Percentiles rank a stretch among this genome's conserved stretches.
Conservation (phyloP, 148 eudicot species). For the Chenopodium berlandieri region DNA sequence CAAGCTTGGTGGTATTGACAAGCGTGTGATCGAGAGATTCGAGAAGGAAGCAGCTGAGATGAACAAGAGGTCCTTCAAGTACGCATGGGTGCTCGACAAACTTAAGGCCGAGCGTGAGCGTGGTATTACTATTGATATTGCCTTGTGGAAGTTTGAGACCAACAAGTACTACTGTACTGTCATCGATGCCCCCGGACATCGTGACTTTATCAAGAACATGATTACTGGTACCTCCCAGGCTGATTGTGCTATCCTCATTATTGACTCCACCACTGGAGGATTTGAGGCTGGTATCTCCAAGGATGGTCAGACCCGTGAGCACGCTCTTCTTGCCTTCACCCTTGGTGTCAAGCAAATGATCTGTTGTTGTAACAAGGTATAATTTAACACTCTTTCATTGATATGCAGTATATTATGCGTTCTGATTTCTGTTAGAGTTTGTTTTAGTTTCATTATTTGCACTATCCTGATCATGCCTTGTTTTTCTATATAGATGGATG, state of each 20-base stretch:
- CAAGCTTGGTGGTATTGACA: conserved; percentile 63
- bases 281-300: conserved; percentile 53
- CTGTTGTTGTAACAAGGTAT: conserved; percentile 41
- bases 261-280: conserved; percentile 50
- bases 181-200: conserved; percentile 47
- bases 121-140: conserved; percentile 49
- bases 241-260: conserved; percentile 49
- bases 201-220: conserved; percentile 53
- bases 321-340: conserved; percentile 42
- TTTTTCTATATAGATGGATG: neutral
- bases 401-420: neutral
- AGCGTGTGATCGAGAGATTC: conserved; percentile 58
- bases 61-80: conserved; percentile 67
- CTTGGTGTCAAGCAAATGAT: conserved; percentile 46
- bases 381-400: neutral
- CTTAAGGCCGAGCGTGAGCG: conserved; percentile 49
- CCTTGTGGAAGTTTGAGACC: conserved; percentile 49
- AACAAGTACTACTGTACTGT: conserved; percentile 46
- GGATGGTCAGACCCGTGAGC: conserved; percentile 58
- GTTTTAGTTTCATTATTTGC: neutral
- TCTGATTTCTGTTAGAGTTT: too few relatives aligned
- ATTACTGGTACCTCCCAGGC: conserved; percentile 54
- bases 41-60: conserved; percentile 66
- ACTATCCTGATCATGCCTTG: neutral
- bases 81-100: conserved; percentile 57